Base-by-base conservation (phyloP, 2,329 filamentous ascomycete genomes). In the Colletotrichum tabaci region DNA sequence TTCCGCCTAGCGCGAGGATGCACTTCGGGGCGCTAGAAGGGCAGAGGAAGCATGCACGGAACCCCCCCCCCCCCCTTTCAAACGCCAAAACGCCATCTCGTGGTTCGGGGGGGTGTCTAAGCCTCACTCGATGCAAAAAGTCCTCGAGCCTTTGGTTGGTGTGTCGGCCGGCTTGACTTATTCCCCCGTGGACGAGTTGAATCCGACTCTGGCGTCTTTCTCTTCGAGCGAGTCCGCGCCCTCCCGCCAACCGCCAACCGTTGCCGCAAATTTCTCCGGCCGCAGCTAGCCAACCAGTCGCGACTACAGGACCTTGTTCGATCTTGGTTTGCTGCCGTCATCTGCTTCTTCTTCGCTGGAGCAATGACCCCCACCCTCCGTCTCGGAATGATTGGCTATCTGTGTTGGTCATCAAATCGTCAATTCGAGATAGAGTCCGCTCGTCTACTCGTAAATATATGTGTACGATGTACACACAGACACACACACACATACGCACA, bases 101-200 rank as follows among this genome's bases (percentile, higher is more conserved):
- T 9, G 40, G 40, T 42, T 12, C 55, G 61, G 61, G 66, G 55
- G 55, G 70, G 47, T 47, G 69, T 72, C 66, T 70, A 72, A 72
- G 70, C 70, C 70, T 70, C 70, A 57, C 70, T 64, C 66, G 53
- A 70, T 69, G 50, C 69, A 72, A 72, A 70, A 72, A 72, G 66
- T 38, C 69, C 66, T 72, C 38, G 30, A 56, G 52, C 46, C 60
- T 26, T 30, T 30, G 26, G 53, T 66, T 70, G 61, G 70, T 66
- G 70, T 35, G 50, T 30, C 21, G 15, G 57, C 64, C 52, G 65
- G 68, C 26, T 30, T 30, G 26, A 30, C n/a, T 44, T 60, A 42
- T 58, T 38, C 53, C 57, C 60, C 56, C 50, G 55, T 64, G 40
- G 69, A 23, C 69, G 58, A 72, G 65, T 72, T 49, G 60, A 38